Conservation (phyloP, 202 grass and related monocot species). For the Cymbopogon flexuosus region DNA sequence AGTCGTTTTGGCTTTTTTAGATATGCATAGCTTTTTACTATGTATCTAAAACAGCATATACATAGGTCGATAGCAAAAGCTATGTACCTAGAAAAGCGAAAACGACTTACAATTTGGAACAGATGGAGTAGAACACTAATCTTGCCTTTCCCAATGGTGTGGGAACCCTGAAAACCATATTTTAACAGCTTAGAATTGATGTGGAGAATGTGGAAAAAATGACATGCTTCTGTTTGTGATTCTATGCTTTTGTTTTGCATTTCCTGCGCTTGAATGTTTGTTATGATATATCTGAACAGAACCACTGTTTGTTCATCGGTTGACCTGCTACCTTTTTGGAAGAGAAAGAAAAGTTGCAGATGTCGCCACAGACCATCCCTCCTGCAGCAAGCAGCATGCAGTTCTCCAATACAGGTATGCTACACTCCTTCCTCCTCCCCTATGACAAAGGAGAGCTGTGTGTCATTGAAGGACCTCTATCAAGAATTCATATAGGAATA, state of each 20-base stretch:
- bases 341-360: slow-evolving; percentile 94
- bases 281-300: slow-evolving; percentile 49
- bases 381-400: slow-evolving; percentile 95
- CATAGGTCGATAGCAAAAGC: background rate
- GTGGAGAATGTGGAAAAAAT: background rate
- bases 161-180: background rate
- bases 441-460: background rate
- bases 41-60: background rate
- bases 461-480: background rate
- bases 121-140: background rate
- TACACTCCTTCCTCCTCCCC: background rate
- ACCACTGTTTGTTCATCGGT: slow-evolving; percentile 81
- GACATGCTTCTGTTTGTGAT: slow-evolving; percentile 5
- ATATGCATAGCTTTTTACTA: background rate
- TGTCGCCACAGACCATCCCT: slow-evolving; percentile 85
- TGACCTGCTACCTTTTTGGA: slow-evolving; percentile 90
- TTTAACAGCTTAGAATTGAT: background rate
- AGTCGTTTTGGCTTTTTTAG: background rate
- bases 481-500: slow-evolving; percentile 9
- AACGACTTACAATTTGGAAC: background rate
- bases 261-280: background rate
- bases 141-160: background rate
- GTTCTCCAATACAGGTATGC: slow-evolving; percentile 67
- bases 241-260: background rate
- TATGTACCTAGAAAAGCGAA: background rate